Evolutionary conservation across 139 green algal genomes (phyloP), one percentile per base, ranked within the genome.

Genomic region (Spirogloea muscicola): DNA sequence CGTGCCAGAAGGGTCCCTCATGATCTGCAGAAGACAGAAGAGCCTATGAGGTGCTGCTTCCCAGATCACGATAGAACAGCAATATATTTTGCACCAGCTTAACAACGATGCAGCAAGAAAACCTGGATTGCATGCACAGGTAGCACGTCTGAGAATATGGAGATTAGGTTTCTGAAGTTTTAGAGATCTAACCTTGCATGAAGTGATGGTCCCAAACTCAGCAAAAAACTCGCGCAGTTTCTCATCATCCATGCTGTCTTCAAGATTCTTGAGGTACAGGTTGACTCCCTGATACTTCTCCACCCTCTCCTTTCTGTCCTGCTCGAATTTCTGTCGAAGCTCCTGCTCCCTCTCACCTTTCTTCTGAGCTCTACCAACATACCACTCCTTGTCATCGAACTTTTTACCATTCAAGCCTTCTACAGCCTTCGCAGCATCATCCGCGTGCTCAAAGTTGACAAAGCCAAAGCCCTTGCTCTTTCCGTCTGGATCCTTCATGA

Each of bases 251-350:
- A 87, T 31, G 43, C 48, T 76, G 58, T 88, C 84, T n/a, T 86
- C 82, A 16, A 88, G 38, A 61, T 88, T 88, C 83, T 88, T 88
- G 27, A 88, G 38, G 68, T 88, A 88, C 25, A 88, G 49, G 65
- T 88, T 88, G 25, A 34, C 82, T 37, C 80, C 77, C 13, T 69
- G 40, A 16, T 72, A 79, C 43, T 87, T 85, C 25, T 87, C 83
- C 21, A 70, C 49, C 13, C 73, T 52, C 61, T 85, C 71, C n/a
- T 58, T 62, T 21, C 82, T 49, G 62, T 78, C 73, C 55, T 74
- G 55, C 2, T 87, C 80, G 68, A 74, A 85, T 46, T 85, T 79
- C 13, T 39, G 36, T 49, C 62, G 63, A 27, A 86, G 61, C 64
- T 82, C 69, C 38, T 43, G 61, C 43, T 86, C 83, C 3, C 82